Conservation (phyloP, 1,284 basidiomycete genomes). For the Cystobasidium sp. region DNA sequence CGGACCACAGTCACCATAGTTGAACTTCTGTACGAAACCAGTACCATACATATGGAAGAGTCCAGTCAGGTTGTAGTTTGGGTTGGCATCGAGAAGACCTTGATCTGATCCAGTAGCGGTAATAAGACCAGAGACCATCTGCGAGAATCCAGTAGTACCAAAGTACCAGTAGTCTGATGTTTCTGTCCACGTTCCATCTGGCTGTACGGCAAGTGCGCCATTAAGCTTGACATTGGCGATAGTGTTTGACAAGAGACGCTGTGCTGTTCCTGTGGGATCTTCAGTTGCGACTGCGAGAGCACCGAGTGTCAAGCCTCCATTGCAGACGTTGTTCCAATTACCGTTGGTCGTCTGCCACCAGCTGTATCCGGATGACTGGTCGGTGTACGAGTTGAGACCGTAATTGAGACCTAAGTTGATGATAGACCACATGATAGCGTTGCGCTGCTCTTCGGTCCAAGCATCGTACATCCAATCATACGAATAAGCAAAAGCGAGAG, state of each 20-base stretch:
- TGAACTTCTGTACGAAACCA: slow-evolving; percentile 85
- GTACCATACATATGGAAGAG: slow-evolving; percentile 87
- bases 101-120: slow-evolving; percentile 85
- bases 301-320: slow-evolving; percentile 84
- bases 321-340: slow-evolving; percentile 98
- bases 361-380: slow-evolving; percentile 45
- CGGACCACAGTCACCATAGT: slow-evolving; percentile 71
- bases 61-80: slow-evolving; percentile 74
- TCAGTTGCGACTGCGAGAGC: slow-evolving; percentile 87
- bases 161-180: slow-evolving; percentile 77
- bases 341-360: slow-evolving; percentile 62
- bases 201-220: slow-evolving; percentile 66
- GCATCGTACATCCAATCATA: slow-evolving; percentile 93
- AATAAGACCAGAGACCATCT: slow-evolving; percentile 80
- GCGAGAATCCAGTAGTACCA: slow-evolving; percentile 83
- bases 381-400: slow-evolving; percentile 55
- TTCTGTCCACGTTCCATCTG: slow-evolving; percentile 93
- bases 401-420: slow-evolving; percentile 74
- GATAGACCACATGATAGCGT: slow-evolving; percentile 73
- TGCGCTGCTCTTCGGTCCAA: slow-evolving; percentile 76
- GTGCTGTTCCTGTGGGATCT: slow-evolving; percentile 75
- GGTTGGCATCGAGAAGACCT: slow-evolving; percentile 71
- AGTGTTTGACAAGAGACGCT: slow-evolving; percentile 69
- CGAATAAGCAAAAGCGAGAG: slow-evolving; percentile 80
- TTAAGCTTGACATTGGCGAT: slow-evolving; percentile 76